Conservation (phyloP, 2,329 filamentous ascomycete genomes). For the Chlorencoelia australis region DNA sequence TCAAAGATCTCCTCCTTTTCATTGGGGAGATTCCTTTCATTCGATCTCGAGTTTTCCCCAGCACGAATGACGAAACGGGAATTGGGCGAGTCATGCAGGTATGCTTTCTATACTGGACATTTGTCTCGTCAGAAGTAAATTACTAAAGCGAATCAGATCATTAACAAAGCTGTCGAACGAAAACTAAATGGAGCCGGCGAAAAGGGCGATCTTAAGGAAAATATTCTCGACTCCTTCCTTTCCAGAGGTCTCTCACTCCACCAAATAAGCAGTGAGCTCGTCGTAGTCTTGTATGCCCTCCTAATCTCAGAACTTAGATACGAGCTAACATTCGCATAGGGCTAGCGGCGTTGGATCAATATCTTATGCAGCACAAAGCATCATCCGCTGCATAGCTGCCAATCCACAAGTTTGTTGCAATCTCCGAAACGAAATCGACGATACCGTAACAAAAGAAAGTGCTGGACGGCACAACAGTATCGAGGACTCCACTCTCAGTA, state of each 20-base stretch:
- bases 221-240: not conserved
- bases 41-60: slow-evolving; percentile 1
- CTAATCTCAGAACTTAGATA: not conserved
- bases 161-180: not conserved
- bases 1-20: slow-evolving; percentile 2
- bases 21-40: not conserved
- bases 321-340: not conserved
- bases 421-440: not conserved
- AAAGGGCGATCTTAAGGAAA: not conserved
- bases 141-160: not conserved
- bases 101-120: not conserved
- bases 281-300: not conserved
- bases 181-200: not conserved
- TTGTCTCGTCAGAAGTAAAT: not conserved
- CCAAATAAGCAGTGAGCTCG: not conserved
- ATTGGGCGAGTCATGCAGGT: slow-evolving; percentile 1
- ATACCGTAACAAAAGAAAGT: not conserved
- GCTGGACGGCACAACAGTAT: not conserved
- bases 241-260: not conserved
- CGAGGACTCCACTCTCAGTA: not conserved
- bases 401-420: not conserved
- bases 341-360: not conserved
- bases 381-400: not conserved
- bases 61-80: not conserved
- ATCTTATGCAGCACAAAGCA: slow-evolving; percentile 1